phyloP scores from a whole-genome alignment of 73 alveolate species.

The Blepharisma stoltei region DNA sequence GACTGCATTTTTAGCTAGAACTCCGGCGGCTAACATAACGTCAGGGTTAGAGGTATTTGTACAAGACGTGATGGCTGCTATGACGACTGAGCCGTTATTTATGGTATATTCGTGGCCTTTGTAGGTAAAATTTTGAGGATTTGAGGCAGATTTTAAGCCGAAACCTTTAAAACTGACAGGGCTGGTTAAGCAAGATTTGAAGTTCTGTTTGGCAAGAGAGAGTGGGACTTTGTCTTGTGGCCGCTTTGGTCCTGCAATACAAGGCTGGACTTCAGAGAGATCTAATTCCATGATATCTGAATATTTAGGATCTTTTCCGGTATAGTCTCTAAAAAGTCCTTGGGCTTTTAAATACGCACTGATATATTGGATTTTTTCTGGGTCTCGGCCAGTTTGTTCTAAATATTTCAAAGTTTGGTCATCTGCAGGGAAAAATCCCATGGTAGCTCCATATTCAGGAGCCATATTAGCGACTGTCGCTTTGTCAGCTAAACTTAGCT shows the following conservation, averaged over 20 bases:
- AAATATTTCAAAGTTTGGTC: slow-evolving; percentile 60
- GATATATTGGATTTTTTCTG: slow-evolving; percentile 39
- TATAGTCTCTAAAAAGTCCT: slow-evolving; percentile 60
- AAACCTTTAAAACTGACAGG: slow-evolving; percentile 77
- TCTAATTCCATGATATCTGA: slow-evolving; percentile 77
- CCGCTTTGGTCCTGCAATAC: slow-evolving; percentile 81
- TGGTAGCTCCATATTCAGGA: slow-evolving; percentile 90
- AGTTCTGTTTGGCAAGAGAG: slow-evolving; percentile 54
- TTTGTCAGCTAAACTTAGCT: slow-evolving; percentile 76
- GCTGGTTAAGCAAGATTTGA: slow-evolving; percentile 54
- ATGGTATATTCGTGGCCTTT: slow-evolving; percentile 49
- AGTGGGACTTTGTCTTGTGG: slow-evolving; percentile 69
- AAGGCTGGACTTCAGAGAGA: slow-evolving; percentile 69
- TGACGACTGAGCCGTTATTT: slow-evolving; percentile 71
- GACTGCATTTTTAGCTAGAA: slow-evolving; percentile 86
- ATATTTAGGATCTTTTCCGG: slow-evolving; percentile 55
- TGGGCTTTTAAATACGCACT: slow-evolving; percentile 56
- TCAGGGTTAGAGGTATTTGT: slow-evolving; percentile 90
- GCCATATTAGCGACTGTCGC: slow-evolving; percentile 88
- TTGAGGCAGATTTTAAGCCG: slow-evolving; percentile 44
- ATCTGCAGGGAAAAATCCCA: slow-evolving; percentile 88
- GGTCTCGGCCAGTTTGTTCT: slow-evolving; percentile 67
- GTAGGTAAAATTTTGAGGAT: not conserved
- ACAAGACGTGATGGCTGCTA: slow-evolving; percentile 89
- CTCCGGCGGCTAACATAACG: slow-evolving; percentile 86